A percentile compares a stretch with the other conserved stretches of the same genome.
These are phyloP conservation scores for Hanseniaspora occidentalis DNA, from an alignment of 805 yeast species.

Conservation along the genomic window DNA sequence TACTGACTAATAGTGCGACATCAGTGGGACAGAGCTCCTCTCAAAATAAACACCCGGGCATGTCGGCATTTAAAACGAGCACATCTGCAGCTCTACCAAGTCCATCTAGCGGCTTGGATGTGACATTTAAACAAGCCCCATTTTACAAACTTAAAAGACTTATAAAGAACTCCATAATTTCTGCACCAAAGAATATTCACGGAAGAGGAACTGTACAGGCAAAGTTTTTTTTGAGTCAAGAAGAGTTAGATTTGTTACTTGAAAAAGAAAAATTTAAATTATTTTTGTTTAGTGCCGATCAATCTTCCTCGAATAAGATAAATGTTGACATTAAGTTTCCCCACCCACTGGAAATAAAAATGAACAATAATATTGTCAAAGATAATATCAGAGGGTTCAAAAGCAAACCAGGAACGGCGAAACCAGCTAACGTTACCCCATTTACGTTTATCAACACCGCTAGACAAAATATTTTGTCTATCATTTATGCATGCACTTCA, in stretches of 20 bases:
- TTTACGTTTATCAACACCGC: constrained; percentile 23
- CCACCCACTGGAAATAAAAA: constrained; percentile 49
- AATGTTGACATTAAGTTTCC: constrained; percentile 50
- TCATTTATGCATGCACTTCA: constrained; percentile 47
- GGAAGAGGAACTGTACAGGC: constrained; percentile 34
- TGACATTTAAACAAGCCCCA: constrained; percentile 41
- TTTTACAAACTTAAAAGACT: constrained; percentile 39
- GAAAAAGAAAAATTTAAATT: constrained; percentile 6
- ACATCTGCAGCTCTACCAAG: background rate
- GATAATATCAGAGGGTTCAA: constrained; percentile 64
- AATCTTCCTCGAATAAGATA: constrained; percentile 1
- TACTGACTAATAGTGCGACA: background rate
- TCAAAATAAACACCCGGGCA: background rate
- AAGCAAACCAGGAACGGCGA: constrained; percentile 63
- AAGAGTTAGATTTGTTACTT: constrained; percentile 30
- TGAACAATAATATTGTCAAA: constrained; percentile 39
- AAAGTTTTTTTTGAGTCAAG: constrained; percentile 30
- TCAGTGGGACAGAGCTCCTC: background rate
- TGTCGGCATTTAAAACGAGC: background rate
- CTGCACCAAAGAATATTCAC: constrained; percentile 28
- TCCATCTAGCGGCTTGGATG: constrained; percentile 1
- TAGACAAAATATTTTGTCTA: constrained; percentile 31
- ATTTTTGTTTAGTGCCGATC: constrained; percentile 14
- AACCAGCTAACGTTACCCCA: constrained; percentile 68
- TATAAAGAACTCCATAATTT: constrained; percentile 36